Evolutionary conservation across 2,329 filamentous ascomycete species (phyloP).

Genomic region (Huntiella bhutanensis): DNA sequence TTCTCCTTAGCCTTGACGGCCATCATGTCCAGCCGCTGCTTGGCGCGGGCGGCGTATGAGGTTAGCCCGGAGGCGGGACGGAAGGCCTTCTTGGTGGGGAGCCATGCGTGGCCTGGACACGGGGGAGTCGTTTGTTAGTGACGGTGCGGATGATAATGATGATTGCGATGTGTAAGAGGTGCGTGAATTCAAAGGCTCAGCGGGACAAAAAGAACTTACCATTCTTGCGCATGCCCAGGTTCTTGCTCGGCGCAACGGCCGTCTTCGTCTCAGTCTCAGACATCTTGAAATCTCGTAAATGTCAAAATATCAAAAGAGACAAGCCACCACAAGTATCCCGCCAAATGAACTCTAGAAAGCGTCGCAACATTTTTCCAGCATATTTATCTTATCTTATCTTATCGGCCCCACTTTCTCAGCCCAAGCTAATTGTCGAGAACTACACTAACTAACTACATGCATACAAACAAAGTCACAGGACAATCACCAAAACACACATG

Average conservation of each 20-base stretch:
- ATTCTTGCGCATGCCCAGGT: conserved; percentile 61
- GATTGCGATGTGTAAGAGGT: neutral
- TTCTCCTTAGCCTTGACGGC: conserved; percentile 86
- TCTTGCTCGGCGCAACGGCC: conserved; percentile 20
- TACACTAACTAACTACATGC: neutral
- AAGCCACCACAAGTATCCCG: too few species aligned
- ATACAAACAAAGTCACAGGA: neutral
- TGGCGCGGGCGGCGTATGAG: conserved; percentile 58
- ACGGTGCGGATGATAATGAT: neutral
- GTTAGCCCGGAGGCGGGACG: conserved; percentile 61
- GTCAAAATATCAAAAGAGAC: too few species aligned
- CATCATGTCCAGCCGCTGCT: conserved; percentile 47
- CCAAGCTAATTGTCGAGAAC: too few species aligned
- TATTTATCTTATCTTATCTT: conserved; percentile 1
- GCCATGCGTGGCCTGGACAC: conserved; percentile 78
- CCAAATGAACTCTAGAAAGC: too few species aligned
- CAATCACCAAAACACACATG: neutral
- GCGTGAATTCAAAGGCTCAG: neutral
- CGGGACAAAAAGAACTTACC: conserved; percentile 31
- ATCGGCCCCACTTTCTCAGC: neutral
- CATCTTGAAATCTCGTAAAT: too few species aligned
- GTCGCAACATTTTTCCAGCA: too few species aligned
- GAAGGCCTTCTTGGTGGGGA: conserved; percentile 64
- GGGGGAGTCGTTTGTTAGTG: neutral
- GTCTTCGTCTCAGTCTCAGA: neutral